phyloP scores from a whole-genome alignment of 176 grass and related monocot species.

The Chrysopogon serrulatus region DNA sequence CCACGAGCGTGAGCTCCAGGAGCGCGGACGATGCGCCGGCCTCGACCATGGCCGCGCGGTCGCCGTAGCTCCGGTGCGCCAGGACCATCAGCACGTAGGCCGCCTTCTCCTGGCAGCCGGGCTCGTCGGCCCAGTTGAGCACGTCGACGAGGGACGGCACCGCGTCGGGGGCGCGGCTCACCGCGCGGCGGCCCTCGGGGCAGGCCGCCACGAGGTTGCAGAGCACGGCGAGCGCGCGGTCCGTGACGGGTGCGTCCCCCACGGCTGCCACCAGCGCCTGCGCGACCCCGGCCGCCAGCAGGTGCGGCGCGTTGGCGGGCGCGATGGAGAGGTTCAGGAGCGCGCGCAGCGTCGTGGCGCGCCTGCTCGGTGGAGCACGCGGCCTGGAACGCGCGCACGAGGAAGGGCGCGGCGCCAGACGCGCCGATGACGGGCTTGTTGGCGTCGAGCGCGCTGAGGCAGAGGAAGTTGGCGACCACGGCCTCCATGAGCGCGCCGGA shows the following conservation, averaged over 20 bases:
- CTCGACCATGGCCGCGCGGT: constrained; percentile 64
- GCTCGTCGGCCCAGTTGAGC: constrained; percentile 72
- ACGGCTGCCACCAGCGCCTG: constrained; percentile 39
- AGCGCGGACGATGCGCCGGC: constrained; percentile 66
- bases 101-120: constrained; percentile 85
- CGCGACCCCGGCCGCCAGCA: constrained; percentile 58
- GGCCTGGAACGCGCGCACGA: constrained; percentile 44
- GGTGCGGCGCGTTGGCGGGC: constrained; percentile 48
- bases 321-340: constrained; percentile 83
- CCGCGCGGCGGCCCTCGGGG: constrained; percentile 57
- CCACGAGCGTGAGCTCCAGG: constrained; percentile 84
- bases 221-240: constrained; percentile 66
- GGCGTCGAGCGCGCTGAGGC: constrained; percentile 81
- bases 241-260: constrained; percentile 35
- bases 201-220: constrained; percentile 72
- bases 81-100: constrained; percentile 94
- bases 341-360: constrained; percentile 66
- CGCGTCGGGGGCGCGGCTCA: constrained; percentile 49
- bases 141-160: constrained; percentile 63
- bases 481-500: constrained; percentile 36
- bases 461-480: constrained; percentile 85
- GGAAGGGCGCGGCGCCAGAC: constrained; percentile 53
- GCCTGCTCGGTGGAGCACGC: constrained; percentile 27
- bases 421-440: constrained; percentile 87
- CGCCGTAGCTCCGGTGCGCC: constrained; percentile 63